A percentile compares a stretch with the other conserved stretches of the same genome.
Conservation (phyloP, 106 monocot genomes). For the Allium sativum region DNA sequence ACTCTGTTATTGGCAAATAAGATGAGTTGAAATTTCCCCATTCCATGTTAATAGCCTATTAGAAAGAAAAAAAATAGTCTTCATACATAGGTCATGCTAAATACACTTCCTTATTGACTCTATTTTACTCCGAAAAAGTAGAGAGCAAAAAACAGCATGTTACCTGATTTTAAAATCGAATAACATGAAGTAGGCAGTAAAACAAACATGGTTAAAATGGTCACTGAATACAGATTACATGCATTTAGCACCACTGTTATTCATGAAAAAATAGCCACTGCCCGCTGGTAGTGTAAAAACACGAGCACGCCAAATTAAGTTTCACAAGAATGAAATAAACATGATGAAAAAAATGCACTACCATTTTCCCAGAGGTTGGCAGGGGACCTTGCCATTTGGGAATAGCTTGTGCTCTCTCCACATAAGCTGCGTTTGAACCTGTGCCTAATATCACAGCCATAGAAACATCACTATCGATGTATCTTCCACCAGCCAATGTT, state of each 20-base stretch:
- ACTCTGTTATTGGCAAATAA: constrained; percentile 77
- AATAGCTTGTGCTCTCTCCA: constrained; percentile 80
- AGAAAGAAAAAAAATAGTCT: background rate
- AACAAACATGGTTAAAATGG: too few species aligned
- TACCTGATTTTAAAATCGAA: too few species aligned
- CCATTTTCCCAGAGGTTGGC: constrained; percentile 92
- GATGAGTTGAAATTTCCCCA: constrained; percentile 94
- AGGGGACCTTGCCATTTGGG: constrained; percentile 83
- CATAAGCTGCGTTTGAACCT: constrained; percentile 97
- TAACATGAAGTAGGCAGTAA: too few species aligned
- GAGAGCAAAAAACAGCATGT: too few species aligned
- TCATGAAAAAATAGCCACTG: too few species aligned
- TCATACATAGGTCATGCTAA: too few species aligned
- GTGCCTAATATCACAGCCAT: constrained; percentile 95
- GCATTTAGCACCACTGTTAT: too few species aligned
- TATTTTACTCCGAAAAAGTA: too few species aligned
- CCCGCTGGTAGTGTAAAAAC: too few species aligned
- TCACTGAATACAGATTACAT: too few species aligned
- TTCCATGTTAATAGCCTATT: constrained; percentile 97
- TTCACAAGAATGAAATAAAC: background rate
- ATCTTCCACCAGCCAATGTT: constrained; percentile 89
- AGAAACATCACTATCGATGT: constrained; percentile 68
- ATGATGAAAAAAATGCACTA: constrained; percentile 12
- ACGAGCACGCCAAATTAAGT: too few species aligned
- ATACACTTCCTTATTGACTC: too few species aligned